Percentiles rank a stretch among this genome's conserved stretches.
Conservation (phyloP, 441 rosid species). For the Corymbia calophylla region DNA sequence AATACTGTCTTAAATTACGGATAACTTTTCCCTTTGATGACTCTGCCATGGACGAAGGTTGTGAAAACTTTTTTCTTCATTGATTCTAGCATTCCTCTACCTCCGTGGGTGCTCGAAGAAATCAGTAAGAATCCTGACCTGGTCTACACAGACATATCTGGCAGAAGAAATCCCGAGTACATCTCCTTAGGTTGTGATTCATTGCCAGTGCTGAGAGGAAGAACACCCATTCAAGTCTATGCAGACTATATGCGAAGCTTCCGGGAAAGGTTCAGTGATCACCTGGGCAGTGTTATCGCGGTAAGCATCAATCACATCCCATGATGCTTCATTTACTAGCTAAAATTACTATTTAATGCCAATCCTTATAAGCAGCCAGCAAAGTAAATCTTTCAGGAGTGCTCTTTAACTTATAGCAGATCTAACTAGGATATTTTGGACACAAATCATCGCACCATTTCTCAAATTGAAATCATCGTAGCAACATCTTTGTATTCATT, state of each 20-base stretch:
- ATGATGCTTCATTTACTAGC: background rate
- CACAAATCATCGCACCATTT: background rate
- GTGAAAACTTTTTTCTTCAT: background rate
- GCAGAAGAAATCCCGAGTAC: constrained; percentile 84
- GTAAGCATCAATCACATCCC: constrained; percentile 30
- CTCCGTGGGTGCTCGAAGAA: constrained; percentile 98
- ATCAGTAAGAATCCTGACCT: constrained; percentile 81
- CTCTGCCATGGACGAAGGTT: background rate
- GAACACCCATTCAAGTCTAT: constrained; percentile 90
- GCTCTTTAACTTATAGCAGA: background rate
- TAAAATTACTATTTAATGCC: background rate
- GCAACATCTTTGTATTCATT: background rate
- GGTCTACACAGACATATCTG: constrained; percentile 83
- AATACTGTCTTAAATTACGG: background rate
- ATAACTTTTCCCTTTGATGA: background rate
- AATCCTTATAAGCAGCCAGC: background rate
- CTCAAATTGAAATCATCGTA: background rate
- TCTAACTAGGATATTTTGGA: background rate
- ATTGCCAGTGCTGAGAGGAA: constrained; percentile 72
- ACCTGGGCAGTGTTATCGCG: constrained; percentile 65
- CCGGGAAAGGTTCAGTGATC: constrained; percentile 54
- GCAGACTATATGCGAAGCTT: constrained; percentile 92
- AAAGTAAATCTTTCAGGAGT: background rate
- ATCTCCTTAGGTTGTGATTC: constrained; percentile 86
- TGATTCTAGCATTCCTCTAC: constrained; percentile 65